Evolutionary conservation across 2,329 filamentous ascomycete genomes (phyloP).

Genomic region (Alternaria rosae): DNA sequence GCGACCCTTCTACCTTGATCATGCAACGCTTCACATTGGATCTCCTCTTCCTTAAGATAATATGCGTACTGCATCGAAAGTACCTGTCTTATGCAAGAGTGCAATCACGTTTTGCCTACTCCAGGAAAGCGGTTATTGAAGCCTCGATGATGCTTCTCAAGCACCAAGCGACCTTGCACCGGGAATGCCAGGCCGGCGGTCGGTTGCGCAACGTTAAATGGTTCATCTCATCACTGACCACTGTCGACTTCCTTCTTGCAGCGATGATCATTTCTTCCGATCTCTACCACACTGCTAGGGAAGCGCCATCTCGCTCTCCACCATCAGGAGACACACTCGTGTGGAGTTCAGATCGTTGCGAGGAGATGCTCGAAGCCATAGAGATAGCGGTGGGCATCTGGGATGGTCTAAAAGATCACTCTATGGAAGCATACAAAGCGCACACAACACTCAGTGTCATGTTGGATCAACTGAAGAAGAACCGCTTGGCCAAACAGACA

Average conservation of each 20-base stretch:
- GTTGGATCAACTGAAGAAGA: conserved; percentile 75
- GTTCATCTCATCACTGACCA: conserved; percentile 80
- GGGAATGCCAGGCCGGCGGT: conserved; percentile 75
- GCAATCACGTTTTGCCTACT: conserved; percentile 83
- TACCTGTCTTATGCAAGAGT: conserved; percentile 78
- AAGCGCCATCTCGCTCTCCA: conserved; percentile 49
- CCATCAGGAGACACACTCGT: conserved; percentile 50
- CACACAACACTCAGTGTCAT: conserved; percentile 82
- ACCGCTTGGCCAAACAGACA: conserved; percentile 43
- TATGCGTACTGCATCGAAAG: conserved; percentile 87
- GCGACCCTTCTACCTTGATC: conserved; percentile 73
- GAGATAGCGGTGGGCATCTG: conserved; percentile 80
- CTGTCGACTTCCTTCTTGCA: conserved; percentile 84
- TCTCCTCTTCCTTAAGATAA: conserved; percentile 85
- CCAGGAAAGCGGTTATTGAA: conserved; percentile 82
- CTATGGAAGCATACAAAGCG: conserved; percentile 91
- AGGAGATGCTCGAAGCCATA: conserved; percentile 78
- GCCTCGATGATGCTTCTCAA: conserved; percentile 82
- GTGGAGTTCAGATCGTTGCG: conserved; percentile 60
- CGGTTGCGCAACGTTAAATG: conserved; percentile 76
- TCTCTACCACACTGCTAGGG: conserved; percentile 70
- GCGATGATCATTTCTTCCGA: conserved; percentile 86
- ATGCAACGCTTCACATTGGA: conserved; percentile 86
- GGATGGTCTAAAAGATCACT: conserved; percentile 77
- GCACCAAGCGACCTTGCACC: conserved; percentile 77